phyloP scores from a whole-genome alignment of 768 basidiomycete species.

The Lentinula boryana region DNA sequence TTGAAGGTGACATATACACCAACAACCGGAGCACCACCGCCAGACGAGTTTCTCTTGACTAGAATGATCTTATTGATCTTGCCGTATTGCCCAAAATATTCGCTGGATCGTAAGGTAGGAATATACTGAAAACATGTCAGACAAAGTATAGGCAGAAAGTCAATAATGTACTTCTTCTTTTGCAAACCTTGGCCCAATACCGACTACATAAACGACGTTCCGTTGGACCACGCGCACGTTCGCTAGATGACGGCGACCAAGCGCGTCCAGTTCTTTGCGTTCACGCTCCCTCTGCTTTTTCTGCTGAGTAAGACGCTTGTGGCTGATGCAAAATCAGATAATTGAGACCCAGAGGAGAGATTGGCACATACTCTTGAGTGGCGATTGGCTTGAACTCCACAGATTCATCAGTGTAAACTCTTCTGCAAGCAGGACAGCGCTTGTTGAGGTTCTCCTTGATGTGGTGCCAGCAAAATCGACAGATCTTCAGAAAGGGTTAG shows the following conservation, averaged over 20 bases:
- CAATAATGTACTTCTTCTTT: slow-evolving; percentile 78
- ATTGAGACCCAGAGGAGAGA: slow-evolving; percentile 1
- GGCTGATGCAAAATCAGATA: slow-evolving; percentile 38
- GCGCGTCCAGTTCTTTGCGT: slow-evolving; percentile 86
- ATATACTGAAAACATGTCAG: slow-evolving; percentile 55
- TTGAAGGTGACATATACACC: slow-evolving; percentile 98
- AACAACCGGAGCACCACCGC: slow-evolving; percentile 65
- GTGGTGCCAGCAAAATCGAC: slow-evolving; percentile 99
- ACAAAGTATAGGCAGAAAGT: neutral
- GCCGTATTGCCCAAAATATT: slow-evolving; percentile 98
- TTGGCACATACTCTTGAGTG: slow-evolving; percentile 82
- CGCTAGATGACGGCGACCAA: slow-evolving; percentile 79
- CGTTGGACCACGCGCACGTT: slow-evolving; percentile 97
- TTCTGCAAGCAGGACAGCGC: slow-evolving; percentile 92
- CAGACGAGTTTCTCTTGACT: slow-evolving; percentile 79
- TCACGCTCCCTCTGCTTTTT: slow-evolving; percentile 94
- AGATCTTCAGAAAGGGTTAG: slow-evolving; percentile 58
- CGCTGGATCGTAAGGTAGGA: slow-evolving; percentile 85
- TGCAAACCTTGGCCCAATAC: slow-evolving; percentile 88
- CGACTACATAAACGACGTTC: slow-evolving; percentile 93
- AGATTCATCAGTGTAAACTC: slow-evolving; percentile 86
- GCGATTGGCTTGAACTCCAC: slow-evolving; percentile 95
- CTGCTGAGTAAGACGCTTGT: slow-evolving; percentile 90
- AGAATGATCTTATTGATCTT: slow-evolving; percentile 95
- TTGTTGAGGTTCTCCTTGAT: slow-evolving; percentile 95